Base-by-base conservation (phyloP, 2,329 filamentous ascomycete species). In the Trichoderma harzianum region DNA sequence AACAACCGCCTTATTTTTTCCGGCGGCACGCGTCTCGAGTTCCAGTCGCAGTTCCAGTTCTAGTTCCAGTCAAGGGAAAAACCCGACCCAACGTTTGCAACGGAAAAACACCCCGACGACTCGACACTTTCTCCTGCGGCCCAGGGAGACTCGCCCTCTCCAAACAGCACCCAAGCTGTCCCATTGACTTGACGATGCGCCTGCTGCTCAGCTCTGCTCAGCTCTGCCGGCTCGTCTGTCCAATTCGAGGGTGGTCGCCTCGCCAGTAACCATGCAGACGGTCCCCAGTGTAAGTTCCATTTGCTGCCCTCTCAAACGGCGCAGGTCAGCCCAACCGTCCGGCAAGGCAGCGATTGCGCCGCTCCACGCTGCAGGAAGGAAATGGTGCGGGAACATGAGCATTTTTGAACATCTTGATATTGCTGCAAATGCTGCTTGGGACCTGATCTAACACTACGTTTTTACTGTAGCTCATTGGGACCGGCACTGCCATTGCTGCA, bases 401-500 rank as follows among this genome's bases (percentile, higher is more conserved):
- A 14, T 53, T 26, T 53, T 26, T 36, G 36, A 18, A 18, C 55
- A 30, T 43, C 39, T 43, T 43, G 55, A 43, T 75, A n/a, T 43
- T n/a, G 39, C 39, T 69, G 57, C 36, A 11, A 36, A 12, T 36
- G 34, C 12, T 60, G 30, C 58, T 43, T 47, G 53, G 57, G 57
- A 69, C 14, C 12, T 53, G 36, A 16, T 69, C 67, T 69, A 53
- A 69, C 57, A n/a, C 3, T 62, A 26, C 77, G 70, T 74, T 73
- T 74, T 73, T 73, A 72, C 64, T 68, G 63, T 77, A 90, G 88
- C 87, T 90, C 77, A 86, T 89, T 81, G 88, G 87, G 80, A 86
- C 88, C 76, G 87, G 88, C 80, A 88, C 87, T 81, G 87, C 87
- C 75, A 86, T 89, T 79, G 88, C 88, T 81, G 87, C 87, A 77